These are phyloP conservation scores for Xylaria sp. DNA, from an alignment of 2,329 filamentous ascomycete species.

Conservation along the genomic window DNA sequence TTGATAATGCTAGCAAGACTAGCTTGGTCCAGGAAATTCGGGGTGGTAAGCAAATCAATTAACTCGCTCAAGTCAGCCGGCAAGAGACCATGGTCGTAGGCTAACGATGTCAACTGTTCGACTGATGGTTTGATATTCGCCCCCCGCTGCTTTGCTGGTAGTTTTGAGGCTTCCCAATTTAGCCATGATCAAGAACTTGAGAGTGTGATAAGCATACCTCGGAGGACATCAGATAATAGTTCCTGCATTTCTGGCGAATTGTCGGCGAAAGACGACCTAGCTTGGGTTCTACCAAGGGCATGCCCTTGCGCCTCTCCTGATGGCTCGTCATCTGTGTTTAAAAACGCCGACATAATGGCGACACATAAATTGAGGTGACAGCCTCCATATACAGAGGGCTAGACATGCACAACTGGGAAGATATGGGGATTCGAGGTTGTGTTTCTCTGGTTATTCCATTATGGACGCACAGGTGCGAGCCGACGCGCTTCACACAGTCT, in stretches of 20 bases:
- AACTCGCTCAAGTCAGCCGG: conserved; percentile 69
- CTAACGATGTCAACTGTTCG: conserved; percentile 69
- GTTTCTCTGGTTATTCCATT: conserved; percentile 1
- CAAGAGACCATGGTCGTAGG: conserved; percentile 75
- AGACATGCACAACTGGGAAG: not conserved
- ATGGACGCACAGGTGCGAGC: conserved; percentile 15
- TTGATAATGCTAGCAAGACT: conserved; percentile 75
- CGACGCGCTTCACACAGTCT: conserved; percentile 21
- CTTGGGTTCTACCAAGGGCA: conserved; percentile 7
- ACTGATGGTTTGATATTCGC: conserved; percentile 71
- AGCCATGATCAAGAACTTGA: conserved; percentile 12
- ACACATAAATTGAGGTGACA: not conserved
- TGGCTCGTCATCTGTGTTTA: conserved; percentile 7
- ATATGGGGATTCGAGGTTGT: not conserved
- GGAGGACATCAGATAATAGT: conserved; percentile 39
- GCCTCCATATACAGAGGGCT: not conserved
- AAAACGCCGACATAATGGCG: conserved; percentile 26
- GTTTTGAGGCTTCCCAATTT: conserved; percentile 60
- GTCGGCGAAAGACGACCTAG: conserved; percentile 10
- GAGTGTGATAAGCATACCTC: conserved; percentile 38
- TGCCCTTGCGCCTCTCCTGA: conserved; percentile 11
- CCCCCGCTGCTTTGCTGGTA: conserved; percentile 73
- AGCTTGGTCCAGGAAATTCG: conserved; percentile 78
- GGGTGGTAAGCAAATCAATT: conserved; percentile 72
- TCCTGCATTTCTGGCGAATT: conserved; percentile 35